phyloP scores from a whole-genome alignment of 2,329 filamentous ascomycete species.

The Trichoderma endophyticum region DNA sequence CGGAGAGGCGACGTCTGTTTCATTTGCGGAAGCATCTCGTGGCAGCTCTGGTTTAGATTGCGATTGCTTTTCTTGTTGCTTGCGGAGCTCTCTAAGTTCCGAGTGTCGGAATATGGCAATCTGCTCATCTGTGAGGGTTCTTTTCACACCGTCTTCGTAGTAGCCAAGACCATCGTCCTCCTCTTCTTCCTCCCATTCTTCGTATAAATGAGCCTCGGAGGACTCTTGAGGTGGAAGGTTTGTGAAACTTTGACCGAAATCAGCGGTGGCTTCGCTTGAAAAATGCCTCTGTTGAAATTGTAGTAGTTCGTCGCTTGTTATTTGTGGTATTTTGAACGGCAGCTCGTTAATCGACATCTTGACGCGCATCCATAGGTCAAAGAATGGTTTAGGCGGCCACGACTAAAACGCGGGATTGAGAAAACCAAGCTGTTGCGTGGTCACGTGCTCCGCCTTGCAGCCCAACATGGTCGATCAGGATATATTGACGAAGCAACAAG shows the following conservation, averaged over 20 bases:
- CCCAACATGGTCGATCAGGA: background rate
- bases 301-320: slow-evolving; percentile 49
- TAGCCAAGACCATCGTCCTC: slow-evolving; percentile 73
- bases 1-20: background rate
- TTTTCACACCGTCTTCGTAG: slow-evolving; percentile 81
- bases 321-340: slow-evolving; percentile 24
- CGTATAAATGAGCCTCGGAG: slow-evolving; percentile 31
- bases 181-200: slow-evolving; percentile 30
- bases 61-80: slow-evolving; percentile 41
- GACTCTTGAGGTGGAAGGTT: slow-evolving; percentile 25
- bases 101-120: slow-evolving; percentile 88
- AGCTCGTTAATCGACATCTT: slow-evolving; percentile 2
- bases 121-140: slow-evolving; percentile 87
- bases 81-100: slow-evolving; percentile 71
- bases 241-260: slow-evolving; percentile 48
- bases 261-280: slow-evolving; percentile 41
- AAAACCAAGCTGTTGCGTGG: background rate
- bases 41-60: background rate
- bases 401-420: background rate
- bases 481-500: background rate
- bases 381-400: background rate
- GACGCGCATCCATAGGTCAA: background rate
- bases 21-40: slow-evolving; percentile 18
- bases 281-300: slow-evolving; percentile 62
- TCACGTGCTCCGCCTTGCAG: background rate